Evolutionary conservation across 345 rosid genomes (phyloP), one percentile per base, ranked within the genome.

Genomic region (Dimocarpus longan): DNA sequence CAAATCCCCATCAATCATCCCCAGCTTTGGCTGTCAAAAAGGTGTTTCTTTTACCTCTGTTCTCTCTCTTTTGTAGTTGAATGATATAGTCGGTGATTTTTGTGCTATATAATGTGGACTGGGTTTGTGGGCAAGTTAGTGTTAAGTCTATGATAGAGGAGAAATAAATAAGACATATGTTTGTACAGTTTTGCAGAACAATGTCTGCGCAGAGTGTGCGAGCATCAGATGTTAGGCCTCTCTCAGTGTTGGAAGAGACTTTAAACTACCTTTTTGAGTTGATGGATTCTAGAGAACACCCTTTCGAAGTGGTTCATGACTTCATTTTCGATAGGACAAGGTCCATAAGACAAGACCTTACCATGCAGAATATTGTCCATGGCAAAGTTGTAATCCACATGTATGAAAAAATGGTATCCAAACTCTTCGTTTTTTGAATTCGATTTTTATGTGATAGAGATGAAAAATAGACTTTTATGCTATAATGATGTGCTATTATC

Each of bases 291-390:
- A 68, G 76, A 2, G 91, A 87, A 21, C 89, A 87, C 73, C 87
- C 93, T 67, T 93, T 93, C 82, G 97, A 92, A 88, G 93, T 85
- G 68, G 84, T 92, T 88, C 99, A 93, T 85, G 99, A 91, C 89
- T 95, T 95, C 81, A 73, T 95, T 73, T 95, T 89, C 86, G 98
- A 95, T 81, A 89, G 99, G 89, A 93, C 92, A 54, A 87, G 99
- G 87, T 95, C 99, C 67, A 85, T 95, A 66, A 89, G 99, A 83
- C 98, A 95, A 84, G 99, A 95, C 80, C 91, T 93, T 60, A 91
- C 88, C 84, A 95, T 93, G 93, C 99, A 95, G 83, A 88, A 89
- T 77, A 84, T 95, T 77, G 86, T 85, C 79, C 86, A 82, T 76
- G 86, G 87, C 52, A 81, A 80, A 87, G 96, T 19, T 60, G 65